Conservation (phyloP, 2,329 filamentous ascomycete species). For the Coniochaeta hoffmannii region DNA sequence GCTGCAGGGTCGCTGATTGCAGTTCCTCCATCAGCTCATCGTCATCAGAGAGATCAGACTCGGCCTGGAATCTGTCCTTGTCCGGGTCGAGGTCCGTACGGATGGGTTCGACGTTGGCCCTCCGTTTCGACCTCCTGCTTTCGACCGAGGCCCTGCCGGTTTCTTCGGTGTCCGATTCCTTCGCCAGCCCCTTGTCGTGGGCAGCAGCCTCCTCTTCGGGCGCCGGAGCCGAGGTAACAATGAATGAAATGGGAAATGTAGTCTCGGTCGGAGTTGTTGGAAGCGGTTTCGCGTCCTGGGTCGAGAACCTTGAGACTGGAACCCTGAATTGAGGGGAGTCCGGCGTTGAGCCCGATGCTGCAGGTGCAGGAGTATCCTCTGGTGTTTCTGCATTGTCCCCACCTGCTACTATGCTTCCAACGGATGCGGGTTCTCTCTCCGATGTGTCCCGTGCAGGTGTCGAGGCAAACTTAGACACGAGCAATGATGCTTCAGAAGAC, state of each 20-base stretch:
- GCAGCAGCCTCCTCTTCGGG: slow-evolving; percentile 9
- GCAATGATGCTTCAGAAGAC: slow-evolving; percentile 7
- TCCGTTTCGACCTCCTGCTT: slow-evolving; percentile 25
- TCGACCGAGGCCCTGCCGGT: slow-evolving; percentile 19
- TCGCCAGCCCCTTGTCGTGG: slow-evolving; percentile 10
- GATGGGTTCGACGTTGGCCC: slow-evolving; percentile 44
- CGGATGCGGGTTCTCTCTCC: slow-evolving; percentile 6
- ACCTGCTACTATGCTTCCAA: background rate
- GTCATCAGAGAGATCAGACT: slow-evolving; percentile 55
- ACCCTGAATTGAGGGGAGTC: slow-evolving; percentile 18
- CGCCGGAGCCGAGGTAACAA: slow-evolving; percentile 11
- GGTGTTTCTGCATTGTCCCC: background rate
- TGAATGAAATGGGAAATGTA: background rate
- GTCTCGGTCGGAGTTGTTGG: slow-evolving; percentile 14
- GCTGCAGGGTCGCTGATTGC: slow-evolving; percentile 70
- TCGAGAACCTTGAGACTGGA: slow-evolving; percentile 37
- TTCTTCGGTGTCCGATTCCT: slow-evolving; percentile 13
- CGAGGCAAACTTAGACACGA: slow-evolving; percentile 19
- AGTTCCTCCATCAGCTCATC: slow-evolving; percentile 81
- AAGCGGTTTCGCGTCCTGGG: slow-evolving; percentile 23
- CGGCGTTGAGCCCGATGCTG: slow-evolving; percentile 7
- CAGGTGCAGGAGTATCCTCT: background rate
- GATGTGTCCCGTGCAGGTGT: slow-evolving; percentile 3
- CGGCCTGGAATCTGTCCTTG: slow-evolving; percentile 24
- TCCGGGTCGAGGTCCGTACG: slow-evolving; percentile 36